phyloP scores from a whole-genome alignment of 2,329 filamentous ascomycete species.

The Eutypella sp. region DNA sequence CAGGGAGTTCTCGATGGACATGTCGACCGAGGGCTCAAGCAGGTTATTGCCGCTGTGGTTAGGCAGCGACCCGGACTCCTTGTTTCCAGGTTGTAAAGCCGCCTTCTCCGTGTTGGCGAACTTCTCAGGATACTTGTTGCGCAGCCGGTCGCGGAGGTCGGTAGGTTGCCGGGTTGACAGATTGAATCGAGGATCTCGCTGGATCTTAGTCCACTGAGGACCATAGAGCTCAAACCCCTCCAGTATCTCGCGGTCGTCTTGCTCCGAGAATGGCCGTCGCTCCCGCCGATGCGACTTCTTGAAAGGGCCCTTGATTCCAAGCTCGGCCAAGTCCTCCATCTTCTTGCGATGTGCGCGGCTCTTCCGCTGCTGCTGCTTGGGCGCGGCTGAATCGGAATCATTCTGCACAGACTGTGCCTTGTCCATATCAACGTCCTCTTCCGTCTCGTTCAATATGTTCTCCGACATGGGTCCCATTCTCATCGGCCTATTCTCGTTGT shows the following conservation, averaged over 20 bases:
- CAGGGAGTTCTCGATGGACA: slow-evolving; percentile 43
- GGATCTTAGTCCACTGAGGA: slow-evolving; percentile 61
- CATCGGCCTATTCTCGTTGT: slow-evolving; percentile 32
- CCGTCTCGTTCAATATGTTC: slow-evolving; percentile 48
- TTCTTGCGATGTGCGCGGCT: slow-evolving; percentile 52
- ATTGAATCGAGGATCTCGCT: slow-evolving; percentile 53
- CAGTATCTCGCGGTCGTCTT: slow-evolving; percentile 59
- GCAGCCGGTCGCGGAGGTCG: slow-evolving; percentile 57
- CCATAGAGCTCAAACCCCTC: slow-evolving; percentile 56
- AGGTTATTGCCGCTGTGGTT: slow-evolving; percentile 32
- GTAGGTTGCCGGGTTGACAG: slow-evolving; percentile 57
- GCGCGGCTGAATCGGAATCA: slow-evolving; percentile 32
- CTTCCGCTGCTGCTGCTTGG: slow-evolving; percentile 35
- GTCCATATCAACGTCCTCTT: slow-evolving; percentile 29
- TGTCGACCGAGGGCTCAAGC: slow-evolving; percentile 48
- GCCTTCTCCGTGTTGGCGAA: slow-evolving; percentile 54
- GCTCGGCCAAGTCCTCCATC: slow-evolving; percentile 47
- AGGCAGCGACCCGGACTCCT: background rate
- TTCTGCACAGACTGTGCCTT: slow-evolving; percentile 19
- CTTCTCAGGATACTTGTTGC: slow-evolving; percentile 58
- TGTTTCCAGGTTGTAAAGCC: slow-evolving; percentile 28
- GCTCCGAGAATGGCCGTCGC: slow-evolving; percentile 55
- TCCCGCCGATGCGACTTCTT: slow-evolving; percentile 57
- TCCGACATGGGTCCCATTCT: slow-evolving; percentile 49
- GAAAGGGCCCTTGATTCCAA: slow-evolving; percentile 59